phyloP scores from a whole-genome alignment of 1,284 basidiomycete species.

The Cutaneotrichosporon sp. region DNA sequence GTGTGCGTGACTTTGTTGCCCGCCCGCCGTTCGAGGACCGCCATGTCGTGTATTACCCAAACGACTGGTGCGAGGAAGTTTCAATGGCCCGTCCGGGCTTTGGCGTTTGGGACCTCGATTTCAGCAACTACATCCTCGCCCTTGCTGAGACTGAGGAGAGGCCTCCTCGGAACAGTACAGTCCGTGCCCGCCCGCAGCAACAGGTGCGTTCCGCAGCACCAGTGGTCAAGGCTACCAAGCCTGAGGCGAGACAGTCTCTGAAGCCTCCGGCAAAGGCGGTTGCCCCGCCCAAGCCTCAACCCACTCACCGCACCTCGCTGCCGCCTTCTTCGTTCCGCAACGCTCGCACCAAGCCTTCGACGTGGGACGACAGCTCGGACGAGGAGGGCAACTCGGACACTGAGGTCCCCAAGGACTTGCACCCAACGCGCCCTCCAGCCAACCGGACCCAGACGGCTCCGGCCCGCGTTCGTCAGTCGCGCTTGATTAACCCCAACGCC shows the following conservation, averaged over 20 bases:
- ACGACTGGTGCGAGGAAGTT: conserved; percentile 30
- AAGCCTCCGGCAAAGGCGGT: background rate
- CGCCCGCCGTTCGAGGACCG: conserved; percentile 44
- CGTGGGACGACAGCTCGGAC: conserved; percentile 21
- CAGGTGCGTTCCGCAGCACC: background rate
- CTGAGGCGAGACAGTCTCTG: background rate
- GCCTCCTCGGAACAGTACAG: background rate
- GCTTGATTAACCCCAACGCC: conserved; percentile 10
- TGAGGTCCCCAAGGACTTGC: background rate
- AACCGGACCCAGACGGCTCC: conserved; percentile 17
- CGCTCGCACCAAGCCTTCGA: conserved; percentile 4
- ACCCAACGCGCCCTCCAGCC: conserved; percentile 3
- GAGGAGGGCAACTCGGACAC: conserved; percentile 19
- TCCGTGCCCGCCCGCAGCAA: background rate
- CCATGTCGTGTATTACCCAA: conserved; percentile 31
- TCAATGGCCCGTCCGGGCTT: conserved; percentile 40
- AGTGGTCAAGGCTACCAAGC: background rate
- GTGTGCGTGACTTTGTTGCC: conserved; percentile 37
- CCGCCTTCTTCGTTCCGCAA: conserved; percentile 14
- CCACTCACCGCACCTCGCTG: background rate
- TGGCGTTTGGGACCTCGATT: conserved; percentile 42
- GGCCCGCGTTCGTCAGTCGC: conserved; percentile 28
- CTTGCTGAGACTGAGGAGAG: conserved; percentile 28
- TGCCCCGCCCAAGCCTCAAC: background rate
- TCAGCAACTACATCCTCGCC: conserved; percentile 34